These are phyloP conservation scores for Mentha longifolia DNA, from an alignment of 257 asterid species.

Conservation along the genomic window DNA sequence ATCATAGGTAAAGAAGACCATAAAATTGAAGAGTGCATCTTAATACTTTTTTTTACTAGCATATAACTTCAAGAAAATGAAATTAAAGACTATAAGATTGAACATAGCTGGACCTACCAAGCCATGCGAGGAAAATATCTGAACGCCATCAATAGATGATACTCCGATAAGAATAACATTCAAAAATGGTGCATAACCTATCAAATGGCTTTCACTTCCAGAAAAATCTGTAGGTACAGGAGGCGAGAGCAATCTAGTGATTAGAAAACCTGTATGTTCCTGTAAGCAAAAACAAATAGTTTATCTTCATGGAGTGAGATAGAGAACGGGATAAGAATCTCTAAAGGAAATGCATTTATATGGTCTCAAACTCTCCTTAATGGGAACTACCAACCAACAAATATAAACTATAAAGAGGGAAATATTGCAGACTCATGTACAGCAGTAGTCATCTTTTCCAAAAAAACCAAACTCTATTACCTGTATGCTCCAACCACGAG, in stretches of 20 bases:
- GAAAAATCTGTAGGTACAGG: conserved; percentile 69
- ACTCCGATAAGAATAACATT: conserved; percentile 86
- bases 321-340: not conserved
- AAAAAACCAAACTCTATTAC: conserved; percentile 42
- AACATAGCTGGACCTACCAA: conserved; percentile 72
- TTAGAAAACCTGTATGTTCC: conserved; percentile 81
- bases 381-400: conserved; percentile 15
- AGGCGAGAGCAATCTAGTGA: conserved; percentile 85
- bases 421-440: conserved; percentile 1
- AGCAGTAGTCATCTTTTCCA: conserved; percentile 21
- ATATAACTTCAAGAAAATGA: conserved; percentile 17
- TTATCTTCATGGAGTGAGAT: conserved; percentile 18
- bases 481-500: conserved; percentile 99
- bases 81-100: conserved; percentile 24
- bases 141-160: conserved; percentile 72
- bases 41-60: not conserved
- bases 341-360: conserved; percentile 24
- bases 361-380: conserved; percentile 10
- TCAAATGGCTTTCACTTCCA: conserved; percentile 84
- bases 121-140: conserved; percentile 92
- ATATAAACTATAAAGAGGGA: conserved; percentile 18
- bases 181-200: conserved; percentile 81
- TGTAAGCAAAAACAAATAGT: conserved; percentile 48
- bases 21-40: conserved; percentile 11
- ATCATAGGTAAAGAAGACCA: not conserved